These are phyloP conservation scores for Chrysopogon serrulatus DNA, from an alignment of 176 grass and related monocot genomes.

Conservation along the genomic window DNA sequence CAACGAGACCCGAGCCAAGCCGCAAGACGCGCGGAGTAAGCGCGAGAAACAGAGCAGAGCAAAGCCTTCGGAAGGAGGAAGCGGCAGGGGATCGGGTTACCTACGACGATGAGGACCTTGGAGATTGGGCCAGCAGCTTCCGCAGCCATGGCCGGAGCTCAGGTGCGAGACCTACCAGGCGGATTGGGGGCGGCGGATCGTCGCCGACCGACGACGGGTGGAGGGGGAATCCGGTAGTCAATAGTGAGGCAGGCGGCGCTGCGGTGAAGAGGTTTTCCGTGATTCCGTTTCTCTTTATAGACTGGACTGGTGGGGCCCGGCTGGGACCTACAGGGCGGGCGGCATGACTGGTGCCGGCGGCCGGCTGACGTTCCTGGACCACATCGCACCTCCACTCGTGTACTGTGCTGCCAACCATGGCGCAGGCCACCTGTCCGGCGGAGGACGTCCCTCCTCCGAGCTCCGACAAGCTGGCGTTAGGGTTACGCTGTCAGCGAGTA, in stretches of 20 bases:
- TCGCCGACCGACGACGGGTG: not conserved
- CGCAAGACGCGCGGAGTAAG: not conserved
- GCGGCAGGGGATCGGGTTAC: not conserved
- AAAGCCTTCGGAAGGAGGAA: not conserved
- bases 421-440: not conserved
- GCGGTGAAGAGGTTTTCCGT: not conserved
- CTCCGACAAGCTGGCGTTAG: not conserved
- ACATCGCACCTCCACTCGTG: not conserved
- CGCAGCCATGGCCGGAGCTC: not conserved
- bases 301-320: not conserved
- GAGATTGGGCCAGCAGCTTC: constrained; percentile 39
- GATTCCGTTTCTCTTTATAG: not conserved
- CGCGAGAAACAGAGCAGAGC: not conserved
- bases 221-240: not conserved
- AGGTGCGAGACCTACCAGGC: not conserved
- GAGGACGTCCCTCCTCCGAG: not conserved
- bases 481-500: not conserved
- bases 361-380: not conserved
- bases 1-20: not conserved
- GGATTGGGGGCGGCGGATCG: not conserved
- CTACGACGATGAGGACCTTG: constrained; percentile 76
- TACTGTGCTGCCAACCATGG: not conserved
- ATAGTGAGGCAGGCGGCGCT: not conserved
- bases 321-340: not conserved
- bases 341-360: not conserved